phyloP scores from a whole-genome alignment of 257 asterid genomes.

The Prunella vulgaris region DNA sequence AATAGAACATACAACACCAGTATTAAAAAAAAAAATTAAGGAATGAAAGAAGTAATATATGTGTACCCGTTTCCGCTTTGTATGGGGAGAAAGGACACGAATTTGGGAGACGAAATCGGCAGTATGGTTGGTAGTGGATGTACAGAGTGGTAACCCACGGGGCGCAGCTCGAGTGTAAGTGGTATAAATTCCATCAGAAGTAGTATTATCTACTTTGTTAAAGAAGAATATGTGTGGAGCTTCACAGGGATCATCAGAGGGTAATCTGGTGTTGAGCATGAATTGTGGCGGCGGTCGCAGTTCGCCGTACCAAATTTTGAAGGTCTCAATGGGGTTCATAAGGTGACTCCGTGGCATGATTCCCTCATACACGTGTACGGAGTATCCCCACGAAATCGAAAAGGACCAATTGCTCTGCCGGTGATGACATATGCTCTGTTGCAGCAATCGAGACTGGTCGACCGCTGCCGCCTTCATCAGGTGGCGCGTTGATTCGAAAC shows the following conservation, averaged over 20 bases:
- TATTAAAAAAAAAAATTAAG: too few relatives aligned
- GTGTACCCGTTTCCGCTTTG: background rate
- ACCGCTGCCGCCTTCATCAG: conserved; percentile 26
- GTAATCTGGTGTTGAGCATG: conserved; percentile 34
- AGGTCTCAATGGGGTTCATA: conserved; percentile 32
- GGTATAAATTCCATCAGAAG: background rate
- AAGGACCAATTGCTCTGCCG: conserved; percentile 30
- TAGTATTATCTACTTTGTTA: background rate
- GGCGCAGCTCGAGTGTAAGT: background rate
- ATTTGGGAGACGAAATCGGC: background rate
- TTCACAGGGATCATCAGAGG: conserved; percentile 24
- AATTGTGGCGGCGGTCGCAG: conserved; percentile 18
- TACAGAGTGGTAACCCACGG: background rate
- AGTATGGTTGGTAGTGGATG: background rate
- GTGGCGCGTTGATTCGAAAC: conserved; percentile 10
- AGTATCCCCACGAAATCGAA: conserved; percentile 38
- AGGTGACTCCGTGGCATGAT: conserved; percentile 27
- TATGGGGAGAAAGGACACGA: background rate
- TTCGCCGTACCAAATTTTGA: conserved; percentile 29
- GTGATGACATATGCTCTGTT: conserved; percentile 34
- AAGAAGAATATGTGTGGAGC: conserved; percentile 7
- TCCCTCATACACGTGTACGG: conserved; percentile 28
- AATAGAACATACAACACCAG: too few relatives aligned
- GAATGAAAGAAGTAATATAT: too few relatives aligned
- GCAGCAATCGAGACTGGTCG: conserved; percentile 30